These are phyloP conservation scores for Quaeritorhiza haematococci DNA, from an alignment of 371 early-diverging fungal species.

Conservation along the genomic window DNA sequence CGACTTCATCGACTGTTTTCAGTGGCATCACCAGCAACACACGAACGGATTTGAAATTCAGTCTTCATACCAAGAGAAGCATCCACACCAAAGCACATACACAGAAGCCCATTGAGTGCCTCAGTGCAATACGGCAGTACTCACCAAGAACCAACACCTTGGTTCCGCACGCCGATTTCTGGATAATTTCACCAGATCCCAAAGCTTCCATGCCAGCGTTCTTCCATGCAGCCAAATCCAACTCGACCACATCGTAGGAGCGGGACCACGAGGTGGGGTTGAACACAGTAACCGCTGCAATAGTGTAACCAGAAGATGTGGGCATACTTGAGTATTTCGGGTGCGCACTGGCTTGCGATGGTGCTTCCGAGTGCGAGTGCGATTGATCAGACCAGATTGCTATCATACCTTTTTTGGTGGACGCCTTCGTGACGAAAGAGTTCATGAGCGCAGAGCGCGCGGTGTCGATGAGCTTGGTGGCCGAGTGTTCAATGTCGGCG, in stretches of 20 bases:
- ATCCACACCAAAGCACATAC: not conserved
- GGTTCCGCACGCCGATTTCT: not conserved
- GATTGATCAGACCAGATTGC: too few relatives aligned
- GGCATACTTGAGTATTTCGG: too few relatives aligned
- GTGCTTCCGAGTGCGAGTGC: too few relatives aligned
- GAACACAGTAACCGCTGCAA: constrained; percentile 63
- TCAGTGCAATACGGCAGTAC: constrained; percentile 8
- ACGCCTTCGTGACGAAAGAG: too few relatives aligned
- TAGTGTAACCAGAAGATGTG: too few relatives aligned
- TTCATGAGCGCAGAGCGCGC: too few relatives aligned
- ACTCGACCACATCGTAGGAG: constrained; percentile 56
- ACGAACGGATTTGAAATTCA: not conserved
- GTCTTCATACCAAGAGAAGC: not conserved
- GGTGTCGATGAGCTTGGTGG: constrained; percentile 31
- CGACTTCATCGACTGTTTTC: too few relatives aligned
- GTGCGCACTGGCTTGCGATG: too few relatives aligned
- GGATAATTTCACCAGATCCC: not conserved
- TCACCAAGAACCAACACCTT: constrained; percentile 1
- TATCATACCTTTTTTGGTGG: too few relatives aligned
- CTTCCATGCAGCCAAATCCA: constrained; percentile 32
- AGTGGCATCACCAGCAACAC: too few relatives aligned
- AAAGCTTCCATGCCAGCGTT: not conserved
- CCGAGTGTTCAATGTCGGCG: constrained; percentile 39
- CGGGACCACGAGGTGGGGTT: constrained; percentile 82
- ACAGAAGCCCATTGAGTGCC: constrained; percentile 14